Conservation (phyloP, 768 basidiomycete genomes). For the Boletus rufocinnamomeus region DNA sequence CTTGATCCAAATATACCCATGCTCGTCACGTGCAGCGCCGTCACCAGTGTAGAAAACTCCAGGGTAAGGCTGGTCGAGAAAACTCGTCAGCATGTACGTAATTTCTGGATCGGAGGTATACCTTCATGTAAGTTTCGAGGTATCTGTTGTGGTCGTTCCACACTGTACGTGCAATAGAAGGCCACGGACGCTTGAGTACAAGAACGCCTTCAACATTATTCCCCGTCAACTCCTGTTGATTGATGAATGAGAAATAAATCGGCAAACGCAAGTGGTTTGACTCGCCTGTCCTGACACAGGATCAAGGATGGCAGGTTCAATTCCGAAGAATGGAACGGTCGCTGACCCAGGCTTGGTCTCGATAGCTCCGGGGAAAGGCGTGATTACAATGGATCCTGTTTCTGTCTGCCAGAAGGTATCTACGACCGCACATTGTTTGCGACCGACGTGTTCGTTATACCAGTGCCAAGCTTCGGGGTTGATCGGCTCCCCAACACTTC, state of each 20-base stretch:
- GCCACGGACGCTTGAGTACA: conserved; percentile 87
- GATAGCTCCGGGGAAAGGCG: conserved; percentile 94
- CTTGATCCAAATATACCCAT: conserved; percentile 99
- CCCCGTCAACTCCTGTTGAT: conserved; percentile 62
- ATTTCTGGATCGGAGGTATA: conserved; percentile 13
- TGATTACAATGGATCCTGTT: conserved; percentile 93
- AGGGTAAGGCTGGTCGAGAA: conserved; percentile 62
- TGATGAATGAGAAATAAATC: neutral
- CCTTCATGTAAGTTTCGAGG: conserved; percentile 74
- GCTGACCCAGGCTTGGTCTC: conserved; percentile 96
- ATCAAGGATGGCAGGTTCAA: conserved; percentile 86
- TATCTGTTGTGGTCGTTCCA: conserved; percentile 90
- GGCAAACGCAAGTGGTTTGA: neutral
- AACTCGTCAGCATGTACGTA: conserved; percentile 44
- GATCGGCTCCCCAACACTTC: conserved; percentile 96
- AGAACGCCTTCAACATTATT: conserved; percentile 91
- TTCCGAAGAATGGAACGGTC: conserved; percentile 97
- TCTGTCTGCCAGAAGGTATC: conserved; percentile 99
- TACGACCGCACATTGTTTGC: conserved; percentile 85
- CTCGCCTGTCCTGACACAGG: conserved; percentile 69
- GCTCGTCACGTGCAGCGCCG: conserved; percentile 89
- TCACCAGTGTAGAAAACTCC: conserved; percentile 98
- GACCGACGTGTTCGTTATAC: conserved; percentile 96
- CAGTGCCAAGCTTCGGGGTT: conserved; percentile 99
- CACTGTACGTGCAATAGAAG: conserved; percentile 90